Percentiles rank a stretch among this genome's conserved stretches.
Evolutionary conservation across 768 basidiomycete genomes (phyloP).

Genomic region (Suillus alpinus): DNA sequence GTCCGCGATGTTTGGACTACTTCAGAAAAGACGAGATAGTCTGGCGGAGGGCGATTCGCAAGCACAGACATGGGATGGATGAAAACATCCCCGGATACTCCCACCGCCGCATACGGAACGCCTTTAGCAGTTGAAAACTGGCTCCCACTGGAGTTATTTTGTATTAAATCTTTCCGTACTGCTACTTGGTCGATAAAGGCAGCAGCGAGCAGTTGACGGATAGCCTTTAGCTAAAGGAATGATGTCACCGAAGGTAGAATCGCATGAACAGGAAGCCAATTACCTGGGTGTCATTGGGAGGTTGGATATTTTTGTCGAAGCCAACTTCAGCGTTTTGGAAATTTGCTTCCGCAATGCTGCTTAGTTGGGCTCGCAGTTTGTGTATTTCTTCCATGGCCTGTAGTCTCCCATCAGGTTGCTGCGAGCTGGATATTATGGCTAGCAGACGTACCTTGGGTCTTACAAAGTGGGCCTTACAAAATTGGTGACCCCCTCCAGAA

Average conservation of each 20-base stretch:
- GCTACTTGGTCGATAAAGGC: constrained; percentile 97
- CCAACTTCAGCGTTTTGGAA: constrained; percentile 63
- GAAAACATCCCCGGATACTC: constrained; percentile 82
- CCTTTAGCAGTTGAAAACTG: constrained; percentile 76
- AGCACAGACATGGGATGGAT: constrained; percentile 90
- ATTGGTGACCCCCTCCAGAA: constrained; percentile 73
- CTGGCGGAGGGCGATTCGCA: constrained; percentile 67
- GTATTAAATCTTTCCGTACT: constrained; percentile 78
- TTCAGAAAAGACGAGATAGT: constrained; percentile 84
- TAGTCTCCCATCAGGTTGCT: constrained; percentile 3
- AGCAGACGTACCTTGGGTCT: constrained; percentile 66
- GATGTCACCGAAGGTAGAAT: constrained; percentile 4
- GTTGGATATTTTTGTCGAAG: constrained; percentile 63
- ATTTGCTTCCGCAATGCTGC: constrained; percentile 76
- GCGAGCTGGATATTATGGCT: not conserved
- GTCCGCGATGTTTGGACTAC: constrained; percentile 70
- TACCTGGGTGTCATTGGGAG: constrained; percentile 80
- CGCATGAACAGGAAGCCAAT: constrained; percentile 8
- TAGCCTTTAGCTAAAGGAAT: constrained; percentile 73
- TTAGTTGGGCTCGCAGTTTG: constrained; percentile 88
- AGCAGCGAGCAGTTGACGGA: constrained; percentile 84
- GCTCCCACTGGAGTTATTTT: constrained; percentile 55
- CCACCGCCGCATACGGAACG: constrained; percentile 79
- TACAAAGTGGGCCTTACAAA: constrained; percentile 89
- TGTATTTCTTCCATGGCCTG: constrained; percentile 99